Conservation (phyloP, 1,284 basidiomycete species). For the Takashimella koratensis region DNA sequence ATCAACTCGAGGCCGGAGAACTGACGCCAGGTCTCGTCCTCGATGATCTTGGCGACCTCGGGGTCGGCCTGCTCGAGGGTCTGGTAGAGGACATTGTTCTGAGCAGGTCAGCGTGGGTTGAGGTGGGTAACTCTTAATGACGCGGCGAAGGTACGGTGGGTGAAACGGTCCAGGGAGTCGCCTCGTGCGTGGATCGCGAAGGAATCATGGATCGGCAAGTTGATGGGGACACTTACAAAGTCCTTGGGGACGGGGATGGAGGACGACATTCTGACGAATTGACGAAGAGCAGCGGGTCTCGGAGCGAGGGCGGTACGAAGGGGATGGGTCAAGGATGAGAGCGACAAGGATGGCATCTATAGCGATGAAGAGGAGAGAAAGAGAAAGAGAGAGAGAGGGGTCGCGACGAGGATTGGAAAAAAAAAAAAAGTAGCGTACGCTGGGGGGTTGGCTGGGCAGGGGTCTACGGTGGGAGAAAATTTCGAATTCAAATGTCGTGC, state of each 20-base stretch:
- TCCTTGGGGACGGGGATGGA: slow-evolving; percentile 52
- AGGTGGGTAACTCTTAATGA: background rate
- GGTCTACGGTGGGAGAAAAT: background rate
- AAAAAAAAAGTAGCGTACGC: slow-evolving; percentile 9
- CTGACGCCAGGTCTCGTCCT: slow-evolving; percentile 99
- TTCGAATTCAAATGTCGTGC: background rate
- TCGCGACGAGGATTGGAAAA: slow-evolving; percentile 2
- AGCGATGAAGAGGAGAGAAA: slow-evolving; percentile 9
- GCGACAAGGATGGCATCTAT: slow-evolving; percentile 24
- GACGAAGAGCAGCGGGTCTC: slow-evolving; percentile 14
- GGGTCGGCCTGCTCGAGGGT: slow-evolving; percentile 87
- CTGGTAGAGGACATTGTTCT: slow-evolving; percentile 91
- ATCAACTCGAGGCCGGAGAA: slow-evolving; percentile 83
- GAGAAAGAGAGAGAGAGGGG: slow-evolving; percentile 4
- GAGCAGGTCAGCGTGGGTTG: slow-evolving; percentile 1
- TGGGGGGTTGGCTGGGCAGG: slow-evolving; percentile 5
- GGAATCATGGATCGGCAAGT: background rate
- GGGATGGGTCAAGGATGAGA: slow-evolving; percentile 19
- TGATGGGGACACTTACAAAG: slow-evolving; percentile 49
- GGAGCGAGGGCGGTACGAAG: slow-evolving; percentile 20
- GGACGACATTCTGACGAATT: slow-evolving; percentile 46
- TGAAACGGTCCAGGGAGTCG: no score
- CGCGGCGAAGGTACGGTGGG: background rate
- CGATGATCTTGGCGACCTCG: slow-evolving; percentile 93
- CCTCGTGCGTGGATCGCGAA: no score